phyloP scores from a whole-genome alignment of 495 filamentous ascomycete species.

The Parachaetomium inaequale region DNA sequence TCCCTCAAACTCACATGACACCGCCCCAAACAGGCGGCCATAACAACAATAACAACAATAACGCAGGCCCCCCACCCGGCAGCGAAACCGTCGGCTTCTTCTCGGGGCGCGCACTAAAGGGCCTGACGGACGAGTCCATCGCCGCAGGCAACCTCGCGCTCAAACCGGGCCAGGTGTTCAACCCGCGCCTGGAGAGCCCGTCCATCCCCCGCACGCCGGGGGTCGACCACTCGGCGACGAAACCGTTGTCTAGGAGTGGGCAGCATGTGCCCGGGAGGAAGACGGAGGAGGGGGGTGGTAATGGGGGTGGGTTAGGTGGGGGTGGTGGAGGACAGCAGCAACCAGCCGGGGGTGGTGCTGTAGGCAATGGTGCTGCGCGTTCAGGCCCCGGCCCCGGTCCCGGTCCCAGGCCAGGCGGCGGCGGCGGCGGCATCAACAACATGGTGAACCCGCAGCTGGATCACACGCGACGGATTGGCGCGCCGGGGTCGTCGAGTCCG shows the following conservation, averaged over 20 bases:
- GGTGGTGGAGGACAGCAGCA: neutral
- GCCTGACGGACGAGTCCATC: conserved; percentile 35
- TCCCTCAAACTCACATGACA: conserved; percentile 31
- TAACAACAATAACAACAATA: conserved; percentile 18
- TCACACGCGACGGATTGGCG: conserved; percentile 66
- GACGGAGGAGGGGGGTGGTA: conserved; percentile 6
- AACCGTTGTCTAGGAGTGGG: conserved; percentile 54
- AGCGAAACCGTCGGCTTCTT: conserved; percentile 54
- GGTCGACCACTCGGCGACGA: conserved; percentile 74
- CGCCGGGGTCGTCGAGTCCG: conserved; percentile 58
- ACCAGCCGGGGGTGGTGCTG: neutral
- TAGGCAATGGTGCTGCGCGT: conserved; percentile 22
- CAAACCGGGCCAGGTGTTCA: conserved; percentile 59
- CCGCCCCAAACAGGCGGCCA: conserved; percentile 33
- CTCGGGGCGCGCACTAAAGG: conserved; percentile 64
- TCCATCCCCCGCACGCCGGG: conserved; percentile 86
- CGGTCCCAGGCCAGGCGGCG: neutral
- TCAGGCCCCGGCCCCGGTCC: neutral
- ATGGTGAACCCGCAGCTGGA: conserved; percentile 70
- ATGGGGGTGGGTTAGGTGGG: neutral
- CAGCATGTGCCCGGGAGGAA: conserved; percentile 41
- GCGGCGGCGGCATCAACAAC: conserved; percentile 29
- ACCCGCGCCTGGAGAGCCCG: conserved; percentile 77
- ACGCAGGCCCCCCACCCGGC: conserved; percentile 14
- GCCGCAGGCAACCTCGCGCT: conserved; percentile 39